Evolutionary conservation across 768 basidiomycete species (phyloP).

Genomic region (Lyophyllum decastes): DNA sequence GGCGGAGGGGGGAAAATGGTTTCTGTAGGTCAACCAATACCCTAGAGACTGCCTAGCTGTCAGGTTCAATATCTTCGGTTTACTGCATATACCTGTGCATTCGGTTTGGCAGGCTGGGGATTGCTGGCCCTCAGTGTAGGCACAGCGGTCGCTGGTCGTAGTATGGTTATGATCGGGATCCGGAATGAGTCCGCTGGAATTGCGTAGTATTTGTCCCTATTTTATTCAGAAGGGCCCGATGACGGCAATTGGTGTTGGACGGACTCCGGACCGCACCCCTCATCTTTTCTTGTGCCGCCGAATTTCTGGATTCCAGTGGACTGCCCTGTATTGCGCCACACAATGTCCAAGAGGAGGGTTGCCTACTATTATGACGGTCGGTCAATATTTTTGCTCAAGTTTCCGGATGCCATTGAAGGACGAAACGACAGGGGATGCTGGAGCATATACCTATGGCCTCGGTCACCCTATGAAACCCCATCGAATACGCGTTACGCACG

Average conservation of each 20-base stretch:
- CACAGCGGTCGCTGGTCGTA: neutral
- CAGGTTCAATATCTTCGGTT: neutral
- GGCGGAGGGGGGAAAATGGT: neutral
- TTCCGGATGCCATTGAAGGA: neutral
- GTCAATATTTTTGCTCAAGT: neutral
- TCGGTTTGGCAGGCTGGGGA: neutral
- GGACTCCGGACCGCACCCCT: neutral
- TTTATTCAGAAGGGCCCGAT: neutral
- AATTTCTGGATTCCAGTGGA: neutral
- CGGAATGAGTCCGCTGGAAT: too few species aligned
- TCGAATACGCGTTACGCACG: slow-evolving; percentile 92
- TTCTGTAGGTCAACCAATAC: neutral
- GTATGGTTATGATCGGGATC: too few species aligned
- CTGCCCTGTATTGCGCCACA: slow-evolving; percentile 11
- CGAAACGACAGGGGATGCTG: slow-evolving; percentile 61
- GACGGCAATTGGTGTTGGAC: neutral
- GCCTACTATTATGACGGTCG: slow-evolving; percentile 80
- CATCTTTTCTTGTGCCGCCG: too few species aligned
- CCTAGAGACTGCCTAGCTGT: neutral
- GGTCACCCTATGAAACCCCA: slow-evolving; percentile 98
- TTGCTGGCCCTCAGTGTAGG: neutral
- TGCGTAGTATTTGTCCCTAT: neutral
- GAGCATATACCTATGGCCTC: slow-evolving; percentile 76
- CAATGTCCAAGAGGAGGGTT: slow-evolving; percentile 74
- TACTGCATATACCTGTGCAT: slow-evolving; percentile 7